Evolutionary conservation across 768 basidiomycete species (phyloP).

Genomic region (Tephrocybe sp.): DNA sequence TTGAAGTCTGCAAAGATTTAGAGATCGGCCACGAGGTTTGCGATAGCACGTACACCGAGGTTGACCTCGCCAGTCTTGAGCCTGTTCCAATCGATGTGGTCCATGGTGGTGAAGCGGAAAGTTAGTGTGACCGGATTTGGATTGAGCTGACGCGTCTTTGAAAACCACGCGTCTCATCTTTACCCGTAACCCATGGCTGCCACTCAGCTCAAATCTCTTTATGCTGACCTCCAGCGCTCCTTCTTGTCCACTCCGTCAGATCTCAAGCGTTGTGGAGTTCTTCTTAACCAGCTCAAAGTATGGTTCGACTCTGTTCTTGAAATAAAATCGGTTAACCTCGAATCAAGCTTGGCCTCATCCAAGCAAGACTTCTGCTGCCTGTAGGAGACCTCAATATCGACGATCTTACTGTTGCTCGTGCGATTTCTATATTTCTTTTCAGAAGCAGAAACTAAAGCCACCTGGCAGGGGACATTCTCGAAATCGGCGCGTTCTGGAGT

Average conservation of each 20-base stretch:
- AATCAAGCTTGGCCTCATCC: slow-evolving; percentile 68
- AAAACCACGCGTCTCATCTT: slow-evolving; percentile 33
- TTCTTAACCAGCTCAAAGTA: slow-evolving; percentile 79
- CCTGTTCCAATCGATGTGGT: slow-evolving; percentile 76
- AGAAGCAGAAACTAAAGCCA: neutral
- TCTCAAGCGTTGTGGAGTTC: slow-evolving; percentile 58
- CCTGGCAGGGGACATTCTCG: slow-evolving; percentile 81
- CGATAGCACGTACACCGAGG: slow-evolving; percentile 71
- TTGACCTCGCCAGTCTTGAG: slow-evolving; percentile 96
- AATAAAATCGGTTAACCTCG: slow-evolving; percentile 1
- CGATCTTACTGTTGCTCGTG: slow-evolving; percentile 75
- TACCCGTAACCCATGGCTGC: slow-evolving; percentile 40
- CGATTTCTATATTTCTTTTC: neutral
- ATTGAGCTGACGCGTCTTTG: slow-evolving; percentile 18
- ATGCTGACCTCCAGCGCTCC: slow-evolving; percentile 63
- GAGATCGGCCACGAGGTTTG: slow-evolving; percentile 5
- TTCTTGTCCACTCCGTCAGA: slow-evolving; percentile 67
- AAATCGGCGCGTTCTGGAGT: slow-evolving; percentile 94
- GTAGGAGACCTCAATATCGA: slow-evolving; percentile 56
- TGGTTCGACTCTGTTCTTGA: neutral
- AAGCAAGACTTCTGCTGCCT: slow-evolving; percentile 77
- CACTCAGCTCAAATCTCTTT: slow-evolving; percentile 53
- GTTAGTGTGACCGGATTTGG: slow-evolving; percentile 17
- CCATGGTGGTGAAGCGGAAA: slow-evolving; percentile 37
- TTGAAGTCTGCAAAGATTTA: slow-evolving; percentile 71